These are phyloP conservation scores for Hymenotorrendiella dingleyae DNA, from an alignment of 2,329 filamentous ascomycete genomes.

Conservation along the genomic window DNA sequence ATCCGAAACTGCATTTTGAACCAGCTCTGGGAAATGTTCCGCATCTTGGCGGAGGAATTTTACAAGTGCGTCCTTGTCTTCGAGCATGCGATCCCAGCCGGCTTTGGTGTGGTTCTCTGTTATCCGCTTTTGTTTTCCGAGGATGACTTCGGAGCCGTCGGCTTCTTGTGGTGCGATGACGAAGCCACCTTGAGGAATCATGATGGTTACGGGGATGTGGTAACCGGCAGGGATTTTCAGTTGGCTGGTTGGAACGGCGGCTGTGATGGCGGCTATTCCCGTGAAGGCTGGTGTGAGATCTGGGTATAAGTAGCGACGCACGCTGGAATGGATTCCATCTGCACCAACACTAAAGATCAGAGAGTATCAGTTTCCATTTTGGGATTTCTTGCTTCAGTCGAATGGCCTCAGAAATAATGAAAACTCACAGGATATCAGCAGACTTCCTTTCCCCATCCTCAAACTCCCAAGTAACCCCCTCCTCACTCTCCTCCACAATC, in stretches of 20 bases:
- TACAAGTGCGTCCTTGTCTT: constrained; percentile 33
- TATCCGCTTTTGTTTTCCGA: constrained; percentile 38
- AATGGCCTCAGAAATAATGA: too few relatives aligned
- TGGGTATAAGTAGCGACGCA: constrained; percentile 44
- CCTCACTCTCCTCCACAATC: constrained; percentile 35
- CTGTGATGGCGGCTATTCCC: constrained; percentile 37
- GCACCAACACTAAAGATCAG: constrained; percentile 49
- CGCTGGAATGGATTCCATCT: constrained; percentile 52
- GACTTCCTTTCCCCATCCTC: too few relatives aligned
- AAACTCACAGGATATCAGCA: too few relatives aligned
- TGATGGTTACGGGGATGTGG: constrained; percentile 2
- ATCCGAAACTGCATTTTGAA: constrained; percentile 31
- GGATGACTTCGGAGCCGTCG: constrained; percentile 42
- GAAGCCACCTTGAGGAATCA: constrained; percentile 35
- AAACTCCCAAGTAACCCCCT: constrained; percentile 40
- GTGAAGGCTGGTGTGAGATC: constrained; percentile 43
- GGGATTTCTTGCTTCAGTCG: too few relatives aligned
- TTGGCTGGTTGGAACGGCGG: constrained; percentile 17
- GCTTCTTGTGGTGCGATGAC: constrained; percentile 42
- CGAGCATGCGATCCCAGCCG: constrained; percentile 35
- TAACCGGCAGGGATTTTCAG: constrained; percentile 5
- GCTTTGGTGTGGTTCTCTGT: constrained; percentile 33
- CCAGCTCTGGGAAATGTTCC: constrained; percentile 31
- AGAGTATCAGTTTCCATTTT: constrained; percentile 33
- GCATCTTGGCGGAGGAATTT: constrained; percentile 31